phyloP scores from a whole-genome alignment of 2,329 filamentous ascomycete species.

The Diaporthe ampelina region DNA sequence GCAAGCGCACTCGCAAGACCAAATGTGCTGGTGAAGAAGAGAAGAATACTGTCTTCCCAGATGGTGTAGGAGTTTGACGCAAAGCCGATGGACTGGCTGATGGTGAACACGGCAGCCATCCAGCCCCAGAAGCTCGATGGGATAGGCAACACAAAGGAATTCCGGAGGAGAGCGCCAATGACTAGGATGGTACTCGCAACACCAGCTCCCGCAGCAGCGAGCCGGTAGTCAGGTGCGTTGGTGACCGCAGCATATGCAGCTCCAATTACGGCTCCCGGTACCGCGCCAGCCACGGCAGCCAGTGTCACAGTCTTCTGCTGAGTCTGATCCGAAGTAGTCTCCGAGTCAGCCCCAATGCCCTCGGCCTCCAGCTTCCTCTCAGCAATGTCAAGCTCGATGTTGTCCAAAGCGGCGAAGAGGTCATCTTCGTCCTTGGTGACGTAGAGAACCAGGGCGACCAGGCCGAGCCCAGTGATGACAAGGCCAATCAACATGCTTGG shows the following conservation, averaged over 20 bases:
- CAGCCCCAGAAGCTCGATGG: slow-evolving; percentile 91
- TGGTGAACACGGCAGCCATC: slow-evolving; percentile 83
- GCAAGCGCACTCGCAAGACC: slow-evolving; percentile 81
- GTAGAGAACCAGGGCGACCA: slow-evolving; percentile 81
- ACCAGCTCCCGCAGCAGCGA: slow-evolving; percentile 57
- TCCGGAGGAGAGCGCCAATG: slow-evolving; percentile 57
- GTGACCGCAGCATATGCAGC: slow-evolving; percentile 50
- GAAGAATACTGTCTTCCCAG: slow-evolving; percentile 95
- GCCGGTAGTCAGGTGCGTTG: slow-evolving; percentile 56
- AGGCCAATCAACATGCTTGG: slow-evolving; percentile 88
- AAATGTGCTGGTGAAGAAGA: slow-evolving; percentile 93
- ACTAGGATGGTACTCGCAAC: slow-evolving; percentile 60
- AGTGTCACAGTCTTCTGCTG: slow-evolving; percentile 56
- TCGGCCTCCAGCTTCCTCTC: slow-evolving; percentile 70
- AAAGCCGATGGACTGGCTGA: slow-evolving; percentile 93
- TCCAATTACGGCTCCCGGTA: slow-evolving; percentile 52
- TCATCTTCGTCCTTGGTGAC: slow-evolving; percentile 71
- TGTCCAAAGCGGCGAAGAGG: slow-evolving; percentile 66
- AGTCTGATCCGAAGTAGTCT: slow-evolving; percentile 51
- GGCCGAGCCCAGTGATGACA: slow-evolving; percentile 74
- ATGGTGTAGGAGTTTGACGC: slow-evolving; percentile 99
- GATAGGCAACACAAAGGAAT: slow-evolving; percentile 63
- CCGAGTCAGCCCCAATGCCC: slow-evolving; percentile 49
- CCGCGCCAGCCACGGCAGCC: slow-evolving; percentile 52
- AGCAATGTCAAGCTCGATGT: slow-evolving; percentile 70